phyloP scores from a whole-genome alignment of 192 early-diverging fungal species.

The Allomyces macrogynus region DNA sequence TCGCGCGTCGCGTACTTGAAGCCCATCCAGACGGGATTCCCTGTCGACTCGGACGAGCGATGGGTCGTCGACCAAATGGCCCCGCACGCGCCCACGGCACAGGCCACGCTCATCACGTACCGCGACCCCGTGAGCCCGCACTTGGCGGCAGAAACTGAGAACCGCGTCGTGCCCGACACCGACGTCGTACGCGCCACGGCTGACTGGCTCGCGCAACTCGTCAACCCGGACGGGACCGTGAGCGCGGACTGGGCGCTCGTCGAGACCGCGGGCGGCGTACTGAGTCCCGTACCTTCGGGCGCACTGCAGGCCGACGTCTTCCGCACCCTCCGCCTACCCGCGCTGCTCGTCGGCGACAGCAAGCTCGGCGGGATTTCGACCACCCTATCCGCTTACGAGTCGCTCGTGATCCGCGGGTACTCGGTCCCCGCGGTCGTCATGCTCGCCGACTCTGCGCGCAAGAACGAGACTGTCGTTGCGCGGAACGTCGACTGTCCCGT shows the following conservation, averaged over 20 bases:
- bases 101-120: conserved; percentile 20
- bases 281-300: conserved; percentile 6
- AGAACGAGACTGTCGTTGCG: conserved; percentile 16
- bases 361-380: conserved; percentile 64
- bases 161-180: background rate
- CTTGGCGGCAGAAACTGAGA: conserved; percentile 24
- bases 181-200: conserved; percentile 11
- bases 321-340: conserved; percentile 43
- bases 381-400: conserved; percentile 52
- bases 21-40: conserved; percentile 68
- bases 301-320: conserved; percentile 48
- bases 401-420: conserved; percentile 44
- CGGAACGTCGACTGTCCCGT: conserved; percentile 7
- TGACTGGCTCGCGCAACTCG: conserved; percentile 15
- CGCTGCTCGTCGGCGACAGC: conserved; percentile 51
- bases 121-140: conserved; percentile 57
- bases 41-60: conserved; percentile 50
- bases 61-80: conserved; percentile 3
- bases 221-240: conserved; percentile 5
- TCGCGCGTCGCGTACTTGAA: conserved; percentile 47
- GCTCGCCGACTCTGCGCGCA: conserved; percentile 31
- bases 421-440: conserved; percentile 44
- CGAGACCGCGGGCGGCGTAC: conserved; percentile 58
- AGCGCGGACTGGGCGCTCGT: conserved; percentile 29
- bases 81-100: background rate